A percentile compares a stretch with the other conserved stretches of the same genome.
Evolutionary conservation across 805 yeast species (phyloP).

Genomic region (Zygotorulaspora chibaensis): DNA sequence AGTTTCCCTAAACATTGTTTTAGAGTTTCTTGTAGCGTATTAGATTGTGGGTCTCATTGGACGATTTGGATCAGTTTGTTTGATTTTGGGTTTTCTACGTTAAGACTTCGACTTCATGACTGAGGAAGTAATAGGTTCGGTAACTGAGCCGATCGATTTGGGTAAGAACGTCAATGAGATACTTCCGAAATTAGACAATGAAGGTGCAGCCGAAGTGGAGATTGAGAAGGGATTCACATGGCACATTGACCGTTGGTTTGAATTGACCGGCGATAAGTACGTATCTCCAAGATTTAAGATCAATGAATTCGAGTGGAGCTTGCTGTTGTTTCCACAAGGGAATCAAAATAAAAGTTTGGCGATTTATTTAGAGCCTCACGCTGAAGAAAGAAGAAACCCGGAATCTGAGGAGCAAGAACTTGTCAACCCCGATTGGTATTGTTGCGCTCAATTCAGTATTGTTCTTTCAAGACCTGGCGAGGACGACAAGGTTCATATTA

Average conservation of each 20-base stretch:
- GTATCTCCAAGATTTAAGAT: slow-evolving; percentile 46
- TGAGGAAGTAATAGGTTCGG: slow-evolving; percentile 17
- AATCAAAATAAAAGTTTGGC: slow-evolving; percentile 59
- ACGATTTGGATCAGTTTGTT: too few species aligned
- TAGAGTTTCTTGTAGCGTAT: too few species aligned
- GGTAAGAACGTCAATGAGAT: slow-evolving; percentile 23
- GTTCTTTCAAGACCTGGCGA: slow-evolving; percentile 73
- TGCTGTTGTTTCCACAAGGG: slow-evolving; percentile 75
- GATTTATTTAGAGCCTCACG: slow-evolving; percentile 72
- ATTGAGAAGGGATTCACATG: slow-evolving; percentile 43
- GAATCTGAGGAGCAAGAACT: slow-evolving; percentile 29
- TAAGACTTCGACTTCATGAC: slow-evolving; percentile 4
- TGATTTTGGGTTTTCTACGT: neutral
- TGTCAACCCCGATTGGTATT: slow-evolving; percentile 62
- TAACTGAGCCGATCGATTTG: slow-evolving; percentile 20
- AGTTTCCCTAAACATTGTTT: too few species aligned
- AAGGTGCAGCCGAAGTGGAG: slow-evolving; percentile 20
- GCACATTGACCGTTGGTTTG: slow-evolving; percentile 49
- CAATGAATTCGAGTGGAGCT: slow-evolving; percentile 63
- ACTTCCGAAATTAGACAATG: slow-evolving; percentile 21
- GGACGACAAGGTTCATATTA: slow-evolving; percentile 55
- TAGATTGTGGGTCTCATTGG: too few species aligned
- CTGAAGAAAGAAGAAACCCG: slow-evolving; percentile 28
- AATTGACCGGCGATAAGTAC: slow-evolving; percentile 38
- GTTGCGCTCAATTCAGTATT: slow-evolving; percentile 88